phyloP scores from a whole-genome alignment of 768 basidiomycete species.

The Cyclocybe aegerita region DNA sequence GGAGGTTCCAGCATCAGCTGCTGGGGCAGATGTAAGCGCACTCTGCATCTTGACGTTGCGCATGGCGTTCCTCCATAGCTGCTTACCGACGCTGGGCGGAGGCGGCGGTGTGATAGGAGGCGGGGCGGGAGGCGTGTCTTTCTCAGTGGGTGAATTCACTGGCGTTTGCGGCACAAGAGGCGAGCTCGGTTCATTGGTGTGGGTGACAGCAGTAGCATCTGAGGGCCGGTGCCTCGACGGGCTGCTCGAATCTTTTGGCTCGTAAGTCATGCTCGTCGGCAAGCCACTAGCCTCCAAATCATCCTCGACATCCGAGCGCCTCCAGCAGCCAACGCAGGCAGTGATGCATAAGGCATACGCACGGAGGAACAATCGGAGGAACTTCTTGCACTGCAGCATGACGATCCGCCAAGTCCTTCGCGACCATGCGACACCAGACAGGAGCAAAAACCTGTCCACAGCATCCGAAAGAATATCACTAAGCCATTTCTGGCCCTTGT shows the following conservation, averaged over 20 bases:
- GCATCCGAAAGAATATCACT: slow-evolving; percentile 55
- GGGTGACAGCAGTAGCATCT: slow-evolving; percentile 21
- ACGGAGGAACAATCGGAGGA: slow-evolving; percentile 3
- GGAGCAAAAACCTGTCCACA: slow-evolving; percentile 31
- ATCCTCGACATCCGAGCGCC: slow-evolving; percentile 8
- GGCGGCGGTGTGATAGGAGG: slow-evolving; percentile 1
- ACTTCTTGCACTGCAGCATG: slow-evolving; percentile 4
- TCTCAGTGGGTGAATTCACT: slow-evolving; percentile 22
- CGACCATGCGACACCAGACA: slow-evolving; percentile 20
- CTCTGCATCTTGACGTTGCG: slow-evolving; percentile 42
- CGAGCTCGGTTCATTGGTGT: slow-evolving; percentile 11
- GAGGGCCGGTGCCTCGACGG: slow-evolving; percentile 17
- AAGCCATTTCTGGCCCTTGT: slow-evolving; percentile 71
- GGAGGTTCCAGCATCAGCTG: not conserved
- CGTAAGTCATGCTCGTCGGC: slow-evolving; percentile 16
- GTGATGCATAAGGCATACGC: not conserved
- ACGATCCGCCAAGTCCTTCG: slow-evolving; percentile 5
- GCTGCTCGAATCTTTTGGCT: slow-evolving; percentile 13
- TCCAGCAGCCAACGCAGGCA: not conserved
- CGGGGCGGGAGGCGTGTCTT: slow-evolving; percentile 11
- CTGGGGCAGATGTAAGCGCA: slow-evolving; percentile 7
- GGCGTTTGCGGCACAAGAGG: slow-evolving; percentile 11
- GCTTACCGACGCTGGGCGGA: slow-evolving; percentile 30
- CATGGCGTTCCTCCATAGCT: slow-evolving; percentile 44
- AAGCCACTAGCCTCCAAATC: slow-evolving; percentile 28